Evolutionary conservation across 208 protist genomes (phyloP).

Genomic region (Trypanosoma boissoni): DNA sequence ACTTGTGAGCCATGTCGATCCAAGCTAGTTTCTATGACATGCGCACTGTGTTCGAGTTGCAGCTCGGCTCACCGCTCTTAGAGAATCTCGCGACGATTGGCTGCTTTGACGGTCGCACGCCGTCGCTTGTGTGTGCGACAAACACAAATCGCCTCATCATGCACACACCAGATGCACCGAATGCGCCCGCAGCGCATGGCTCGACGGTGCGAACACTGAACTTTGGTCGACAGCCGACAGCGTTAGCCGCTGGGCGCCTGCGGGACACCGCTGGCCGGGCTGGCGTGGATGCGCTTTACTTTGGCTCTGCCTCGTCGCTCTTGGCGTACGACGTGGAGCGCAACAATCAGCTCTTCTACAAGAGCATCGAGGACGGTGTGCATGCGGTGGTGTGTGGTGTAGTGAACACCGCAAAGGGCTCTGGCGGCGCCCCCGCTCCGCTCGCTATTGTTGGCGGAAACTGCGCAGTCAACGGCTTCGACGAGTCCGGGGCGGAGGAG

Average conservation of each 20-base stretch:
- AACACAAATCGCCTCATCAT: conserved; percentile 75
- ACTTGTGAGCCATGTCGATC: conserved; percentile 12
- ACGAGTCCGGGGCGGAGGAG: conserved; percentile 79
- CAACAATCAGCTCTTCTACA: conserved; percentile 92
- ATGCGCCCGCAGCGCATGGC: conserved; percentile 19
- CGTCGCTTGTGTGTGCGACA: conserved; percentile 66
- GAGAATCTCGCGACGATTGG: conserved; percentile 56
- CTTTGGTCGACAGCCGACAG: conserved; percentile 86
- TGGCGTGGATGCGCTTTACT: conserved; percentile 76
- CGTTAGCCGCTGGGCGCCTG: conserved; percentile 64
- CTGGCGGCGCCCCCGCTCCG: conserved; percentile 14
- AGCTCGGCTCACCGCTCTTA: conserved; percentile 47
- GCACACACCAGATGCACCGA: conserved; percentile 39
- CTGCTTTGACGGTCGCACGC: conserved; percentile 44
- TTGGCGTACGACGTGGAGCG: conserved; percentile 91
- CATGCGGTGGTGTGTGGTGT: conserved; percentile 73
- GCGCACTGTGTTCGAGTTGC: conserved; percentile 59
- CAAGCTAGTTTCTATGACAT: conserved; percentile 43
- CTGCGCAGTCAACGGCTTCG: conserved; percentile 93
- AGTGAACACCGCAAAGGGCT: conserved; percentile 27
- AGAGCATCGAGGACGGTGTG: conserved; percentile 92
- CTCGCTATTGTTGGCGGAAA: conserved; percentile 93
- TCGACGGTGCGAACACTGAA: conserved; percentile 65
- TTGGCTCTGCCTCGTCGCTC: conserved; percentile 86
- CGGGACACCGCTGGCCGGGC: conserved; percentile 8